Conservation (phyloP, 257 asterid genomes). For the Plantago ovata region DNA sequence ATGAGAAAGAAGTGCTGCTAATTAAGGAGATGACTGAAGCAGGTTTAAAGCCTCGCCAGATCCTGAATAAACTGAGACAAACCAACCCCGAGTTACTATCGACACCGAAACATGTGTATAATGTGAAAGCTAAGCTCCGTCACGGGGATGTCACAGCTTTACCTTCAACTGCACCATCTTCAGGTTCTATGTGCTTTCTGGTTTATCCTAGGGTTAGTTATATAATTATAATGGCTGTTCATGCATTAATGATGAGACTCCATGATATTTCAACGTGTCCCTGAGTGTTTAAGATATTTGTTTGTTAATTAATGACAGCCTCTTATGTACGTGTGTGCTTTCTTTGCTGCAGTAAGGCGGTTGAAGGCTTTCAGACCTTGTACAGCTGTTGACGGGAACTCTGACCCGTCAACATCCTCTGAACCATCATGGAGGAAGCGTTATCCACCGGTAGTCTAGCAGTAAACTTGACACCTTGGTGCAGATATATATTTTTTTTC, state of each 20-base stretch:
- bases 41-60: slow-evolving; percentile 85
- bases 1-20: slow-evolving; percentile 68
- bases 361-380: slow-evolving; percentile 64
- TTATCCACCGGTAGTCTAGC: slow-evolving; percentile 63
- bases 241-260: slow-evolving; percentile 4
- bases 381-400: slow-evolving; percentile 45
- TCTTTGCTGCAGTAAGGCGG: slow-evolving; percentile 62
- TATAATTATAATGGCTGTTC: slow-evolving; percentile 3
- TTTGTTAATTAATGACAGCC: not conserved
- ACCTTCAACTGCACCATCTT: slow-evolving; percentile 16
- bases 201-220: slow-evolving; percentile 1
- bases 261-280: slow-evolving; percentile 12
- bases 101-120: slow-evolving; percentile 81
- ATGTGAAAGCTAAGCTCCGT: slow-evolving; percentile 83
- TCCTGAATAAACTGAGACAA: slow-evolving; percentile 71
- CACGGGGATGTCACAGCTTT: slow-evolving; percentile 73
- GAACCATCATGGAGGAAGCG: slow-evolving; percentile 82
- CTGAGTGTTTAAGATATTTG: not conserved
- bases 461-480: slow-evolving; percentile 3
- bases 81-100: slow-evolving; percentile 79
- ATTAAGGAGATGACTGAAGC: slow-evolving; percentile 89
- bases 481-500: not conserved
- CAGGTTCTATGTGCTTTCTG: slow-evolving; percentile 3
- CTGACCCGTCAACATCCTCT: slow-evolving; percentile 57
- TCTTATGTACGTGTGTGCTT: slow-evolving; percentile 5